Conservation (phyloP, 1,284 basidiomycete species). For the Cutaneotrichosporon spelunceum region DNA sequence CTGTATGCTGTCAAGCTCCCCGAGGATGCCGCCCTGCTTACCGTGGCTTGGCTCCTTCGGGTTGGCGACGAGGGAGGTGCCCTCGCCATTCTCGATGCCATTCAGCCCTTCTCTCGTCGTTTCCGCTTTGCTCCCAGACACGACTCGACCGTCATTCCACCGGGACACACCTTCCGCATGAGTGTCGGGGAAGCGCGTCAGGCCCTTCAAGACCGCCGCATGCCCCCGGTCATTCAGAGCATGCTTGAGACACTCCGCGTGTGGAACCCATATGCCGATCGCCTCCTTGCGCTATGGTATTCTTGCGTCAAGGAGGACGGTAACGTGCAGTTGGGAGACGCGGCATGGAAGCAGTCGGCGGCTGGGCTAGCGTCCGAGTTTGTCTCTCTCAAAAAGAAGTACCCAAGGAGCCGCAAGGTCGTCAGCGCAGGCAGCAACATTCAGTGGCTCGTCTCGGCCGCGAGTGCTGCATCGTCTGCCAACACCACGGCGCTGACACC, state of each 20-base stretch:
- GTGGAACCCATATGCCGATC: slow-evolving; percentile 14
- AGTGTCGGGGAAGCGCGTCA: slow-evolving; percentile 2
- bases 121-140: slow-evolving; percentile 14
- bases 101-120: slow-evolving; percentile 3
- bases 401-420: neutral
- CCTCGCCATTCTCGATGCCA: slow-evolving; percentile 4
- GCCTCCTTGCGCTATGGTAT: slow-evolving; percentile 11
- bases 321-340: neutral
- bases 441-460: slow-evolving; percentile 5
- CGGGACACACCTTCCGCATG: slow-evolving; percentile 2
- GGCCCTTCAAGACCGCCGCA: neutral
- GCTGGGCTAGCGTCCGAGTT: slow-evolving; percentile 4
- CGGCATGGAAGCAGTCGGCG: neutral
- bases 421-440: slow-evolving; percentile 4
- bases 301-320: neutral
- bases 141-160: neutral
- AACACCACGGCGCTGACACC: neutral
- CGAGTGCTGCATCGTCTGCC: neutral
- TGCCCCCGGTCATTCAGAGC: neutral
- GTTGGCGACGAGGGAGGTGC: slow-evolving; percentile 2
- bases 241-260: slow-evolving; percentile 9
- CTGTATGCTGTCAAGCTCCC: slow-evolving; percentile 1
- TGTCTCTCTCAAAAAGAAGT: neutral
- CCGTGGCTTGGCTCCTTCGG: slow-evolving; percentile 11
- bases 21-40: slow-evolving; percentile 12